These are phyloP conservation scores for Pelargonium hybrid DNA, from an alignment of 441 rosid species.

Conservation along the genomic window DNA sequence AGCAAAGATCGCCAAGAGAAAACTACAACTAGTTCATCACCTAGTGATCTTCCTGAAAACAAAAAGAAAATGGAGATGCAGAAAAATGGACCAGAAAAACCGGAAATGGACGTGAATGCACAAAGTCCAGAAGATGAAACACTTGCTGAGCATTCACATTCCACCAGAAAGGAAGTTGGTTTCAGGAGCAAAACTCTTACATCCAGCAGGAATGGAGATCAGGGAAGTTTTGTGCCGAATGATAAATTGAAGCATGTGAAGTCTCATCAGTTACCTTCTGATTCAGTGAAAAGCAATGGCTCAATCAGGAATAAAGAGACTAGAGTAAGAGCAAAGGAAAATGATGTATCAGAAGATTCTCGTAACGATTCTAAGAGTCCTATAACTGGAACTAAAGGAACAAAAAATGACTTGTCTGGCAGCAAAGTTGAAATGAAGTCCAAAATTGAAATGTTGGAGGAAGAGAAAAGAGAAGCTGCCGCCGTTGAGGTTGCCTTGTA, in stretches of 20 bases:
- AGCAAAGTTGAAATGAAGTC: conserved; percentile 56
- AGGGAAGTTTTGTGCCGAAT: conserved; percentile 27
- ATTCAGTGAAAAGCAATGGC: conserved; percentile 25
- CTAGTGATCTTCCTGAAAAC: conserved; percentile 18
- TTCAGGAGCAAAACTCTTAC: conserved; percentile 30
- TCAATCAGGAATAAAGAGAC: conserved; percentile 28
- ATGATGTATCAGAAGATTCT: conserved; percentile 19
- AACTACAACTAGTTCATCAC: conserved; percentile 18
- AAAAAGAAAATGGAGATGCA: conserved; percentile 21
- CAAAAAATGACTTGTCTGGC: conserved; percentile 36
- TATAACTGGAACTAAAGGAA: conserved; percentile 37
- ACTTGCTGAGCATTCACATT: conserved; percentile 21
- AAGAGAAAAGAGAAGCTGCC: conserved; percentile 89
- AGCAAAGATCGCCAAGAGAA: conserved; percentile 17
- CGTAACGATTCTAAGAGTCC: conserved; percentile 26
- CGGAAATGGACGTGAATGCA: conserved; percentile 23
- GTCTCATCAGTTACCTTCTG: conserved; percentile 58
- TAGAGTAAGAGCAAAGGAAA: conserved; percentile 36
- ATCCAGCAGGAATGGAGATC: conserved; percentile 28
- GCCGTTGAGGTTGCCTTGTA: conserved; percentile 80
- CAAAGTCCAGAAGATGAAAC: conserved; percentile 30
- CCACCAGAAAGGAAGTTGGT: conserved; percentile 30
- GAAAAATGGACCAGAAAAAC: conserved; percentile 24
- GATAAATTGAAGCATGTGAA: conserved; percentile 53
- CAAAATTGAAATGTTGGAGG: conserved; percentile 67